Conservation (phyloP, 2,329 filamentous ascomycete species). For the Orbilia ellipsospora region DNA sequence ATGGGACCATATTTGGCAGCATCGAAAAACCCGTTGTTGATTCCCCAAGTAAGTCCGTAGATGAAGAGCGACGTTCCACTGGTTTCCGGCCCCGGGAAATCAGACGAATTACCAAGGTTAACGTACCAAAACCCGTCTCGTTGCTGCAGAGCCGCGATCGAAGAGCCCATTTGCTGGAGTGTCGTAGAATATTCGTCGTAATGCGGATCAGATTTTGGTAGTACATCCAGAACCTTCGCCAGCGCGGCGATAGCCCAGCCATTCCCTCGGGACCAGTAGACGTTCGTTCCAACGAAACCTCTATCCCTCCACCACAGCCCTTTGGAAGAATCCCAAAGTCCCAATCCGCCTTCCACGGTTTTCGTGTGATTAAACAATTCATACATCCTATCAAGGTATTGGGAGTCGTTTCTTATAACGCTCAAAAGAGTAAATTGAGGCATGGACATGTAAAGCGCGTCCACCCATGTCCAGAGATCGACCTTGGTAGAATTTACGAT, state of each 20-base stretch:
- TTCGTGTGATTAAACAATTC: conserved; percentile 33
- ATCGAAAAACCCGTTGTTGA: conserved; percentile 31
- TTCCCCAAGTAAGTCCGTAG: conserved; percentile 38
- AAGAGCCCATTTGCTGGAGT: conserved; percentile 26
- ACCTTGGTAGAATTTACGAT: conserved; percentile 12
- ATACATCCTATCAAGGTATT: conserved; percentile 38
- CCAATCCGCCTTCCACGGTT: conserved; percentile 19
- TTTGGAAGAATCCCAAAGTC: conserved; percentile 30
- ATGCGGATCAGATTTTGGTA: conserved; percentile 25
- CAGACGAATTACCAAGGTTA: conserved; percentile 28
- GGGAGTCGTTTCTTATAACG: conserved; percentile 30
- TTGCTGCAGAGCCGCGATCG: conserved; percentile 20
- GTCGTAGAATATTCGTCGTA: conserved; percentile 35
- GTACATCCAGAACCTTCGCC: conserved; percentile 29
- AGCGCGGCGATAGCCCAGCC: conserved; percentile 38
- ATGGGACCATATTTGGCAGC: conserved; percentile 24
- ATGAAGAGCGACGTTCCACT: conserved; percentile 35
- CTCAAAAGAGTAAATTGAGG: conserved; percentile 34
- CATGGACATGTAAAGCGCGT: conserved; percentile 35
- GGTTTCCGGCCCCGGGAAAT: conserved; percentile 30
- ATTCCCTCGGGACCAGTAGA: conserved; percentile 42
- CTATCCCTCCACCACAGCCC: conserved; percentile 38
- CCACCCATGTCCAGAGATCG: conserved; percentile 35
- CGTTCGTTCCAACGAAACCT: conserved; percentile 24
- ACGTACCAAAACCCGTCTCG: conserved; percentile 36